Evolutionary conservation across 495 filamentous ascomycete species (phyloP).

Genomic region (Polyplosphaeria fusca): DNA sequence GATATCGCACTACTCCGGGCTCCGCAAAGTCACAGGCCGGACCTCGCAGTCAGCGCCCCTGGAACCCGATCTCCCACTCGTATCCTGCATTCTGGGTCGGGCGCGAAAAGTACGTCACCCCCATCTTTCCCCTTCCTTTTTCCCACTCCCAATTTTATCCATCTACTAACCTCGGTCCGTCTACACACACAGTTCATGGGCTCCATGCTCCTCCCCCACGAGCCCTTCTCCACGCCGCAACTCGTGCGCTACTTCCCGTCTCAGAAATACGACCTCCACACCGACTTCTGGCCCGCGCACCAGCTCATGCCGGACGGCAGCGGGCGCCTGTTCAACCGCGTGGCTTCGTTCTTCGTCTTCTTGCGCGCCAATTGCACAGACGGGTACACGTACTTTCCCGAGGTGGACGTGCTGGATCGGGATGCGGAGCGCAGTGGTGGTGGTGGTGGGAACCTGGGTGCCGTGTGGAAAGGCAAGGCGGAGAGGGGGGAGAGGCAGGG

Average conservation of each 20-base stretch:
- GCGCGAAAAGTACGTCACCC: too few species aligned
- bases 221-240: slow-evolving; percentile 45
- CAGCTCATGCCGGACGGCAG: slow-evolving; percentile 16
- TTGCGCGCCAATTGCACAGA: slow-evolving; percentile 20
- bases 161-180: too few species aligned
- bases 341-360: slow-evolving; percentile 21
- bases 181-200: too few species aligned
- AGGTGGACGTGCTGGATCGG: slow-evolving; percentile 7
- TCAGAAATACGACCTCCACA: slow-evolving; percentile 54
- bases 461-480: background rate
- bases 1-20: slow-evolving; percentile 9
- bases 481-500: slow-evolving; percentile 6
- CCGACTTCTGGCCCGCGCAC: slow-evolving; percentile 50
- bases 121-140: too few species aligned
- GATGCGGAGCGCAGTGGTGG: slow-evolving; percentile 4
- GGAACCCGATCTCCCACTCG: slow-evolving; percentile 3
- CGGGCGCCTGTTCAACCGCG: slow-evolving; percentile 42
- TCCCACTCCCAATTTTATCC: too few species aligned
- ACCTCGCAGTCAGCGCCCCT: slow-evolving; percentile 27
- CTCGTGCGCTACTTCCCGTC: slow-evolving; percentile 51
- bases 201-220: slow-evolving; percentile 50
- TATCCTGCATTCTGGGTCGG: slow-evolving; percentile 23
- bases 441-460: background rate
- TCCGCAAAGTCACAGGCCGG: slow-evolving; percentile 14
- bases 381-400: slow-evolving; percentile 24